A percentile compares a stretch with the other conserved stretches of the same genome.
These are phyloP conservation scores for Ustilago esculenta DNA, from an alignment of 1,284 basidiomycete genomes.

Conservation along the genomic window DNA sequence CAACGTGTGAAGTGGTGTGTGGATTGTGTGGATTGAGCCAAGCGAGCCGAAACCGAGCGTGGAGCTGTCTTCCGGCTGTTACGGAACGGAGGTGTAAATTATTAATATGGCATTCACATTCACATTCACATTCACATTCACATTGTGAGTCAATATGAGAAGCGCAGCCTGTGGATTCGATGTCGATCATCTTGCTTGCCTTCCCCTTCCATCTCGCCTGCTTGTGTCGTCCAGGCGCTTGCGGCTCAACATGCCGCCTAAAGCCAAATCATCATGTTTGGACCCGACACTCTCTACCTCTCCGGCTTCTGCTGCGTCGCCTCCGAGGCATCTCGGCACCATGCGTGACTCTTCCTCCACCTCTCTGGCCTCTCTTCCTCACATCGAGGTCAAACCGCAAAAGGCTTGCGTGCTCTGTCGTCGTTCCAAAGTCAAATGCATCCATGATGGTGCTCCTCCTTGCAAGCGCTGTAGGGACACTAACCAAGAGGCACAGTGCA, in stretches of 20 bases:
- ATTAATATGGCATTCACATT: background rate
- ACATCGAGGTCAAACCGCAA: slow-evolving; percentile 53
- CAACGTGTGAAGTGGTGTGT: too few relatives aligned
- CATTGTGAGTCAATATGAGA: too few relatives aligned
- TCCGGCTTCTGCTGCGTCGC: slow-evolving; percentile 26
- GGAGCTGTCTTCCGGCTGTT: background rate
- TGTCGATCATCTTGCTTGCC: too few relatives aligned
- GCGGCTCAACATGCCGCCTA: slow-evolving; percentile 29
- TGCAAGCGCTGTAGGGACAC: slow-evolving; percentile 55
- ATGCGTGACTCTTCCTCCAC: slow-evolving; percentile 15
- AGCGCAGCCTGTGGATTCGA: too few relatives aligned
- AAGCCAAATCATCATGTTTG: slow-evolving; percentile 9
- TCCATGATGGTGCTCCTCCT: slow-evolving; percentile 56
- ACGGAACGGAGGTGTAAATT: background rate
- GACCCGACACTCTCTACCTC: slow-evolving; percentile 21
- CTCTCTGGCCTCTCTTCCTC: slow-evolving; percentile 23
- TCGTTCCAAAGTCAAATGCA: slow-evolving; percentile 57
- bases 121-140: too few relatives aligned
- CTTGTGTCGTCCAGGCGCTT: slow-evolving; percentile 1
- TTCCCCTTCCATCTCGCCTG: background rate
- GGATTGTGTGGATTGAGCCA: too few relatives aligned
- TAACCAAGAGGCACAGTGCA: slow-evolving; percentile 55
- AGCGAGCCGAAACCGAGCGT: background rate
- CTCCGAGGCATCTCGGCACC: slow-evolving; percentile 6
- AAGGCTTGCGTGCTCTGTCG: slow-evolving; percentile 58